Base-by-base conservation (phyloP, 2,329 filamentous ascomycete species). In the Epicoccum sorghinum region DNA sequence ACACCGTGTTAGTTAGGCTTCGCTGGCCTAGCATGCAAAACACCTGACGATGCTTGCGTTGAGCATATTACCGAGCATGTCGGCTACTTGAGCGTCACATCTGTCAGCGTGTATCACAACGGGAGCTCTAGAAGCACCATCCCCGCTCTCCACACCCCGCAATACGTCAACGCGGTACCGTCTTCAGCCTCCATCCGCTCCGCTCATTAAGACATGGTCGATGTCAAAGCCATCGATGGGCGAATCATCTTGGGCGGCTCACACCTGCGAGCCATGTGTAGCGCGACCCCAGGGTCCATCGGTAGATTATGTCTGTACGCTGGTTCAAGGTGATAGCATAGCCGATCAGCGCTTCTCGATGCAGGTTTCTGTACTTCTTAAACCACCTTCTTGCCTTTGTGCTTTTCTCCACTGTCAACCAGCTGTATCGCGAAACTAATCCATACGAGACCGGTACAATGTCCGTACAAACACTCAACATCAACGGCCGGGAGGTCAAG, bases 401-500 rank as follows among this genome's bases (percentile, higher is more conserved):
- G 9, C 6, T 35, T 18, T 9, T 7, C 8, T 8, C 4, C n/a
- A 18, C 10, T 18, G 14, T 24, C 18, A 14, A 9, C 1, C 7
- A 12, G n/a, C 10, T 27, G 6, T 13, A n/a, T 10, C 7, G 4
- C 5, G 14, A 24, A 2, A 30, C 14, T 6, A 33, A 44, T 13
- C 22, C 5, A 36, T 4, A 30, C 7, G 9, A 4, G 25, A 6
- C 7, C 14, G 25, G 2, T 24, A 40, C 7, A 13, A 55, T 55
- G 52, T 55, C 46, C 25, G 46, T 50, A 23, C 52, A 55, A 43
- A 46, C 52, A 7, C 42, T 55, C 14, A 50, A 42, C n/a, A 50
- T 55, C 41, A 56, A 56, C 8, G 53, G 47, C 22, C 47, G 53
- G 27, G 39, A 51, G 4, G 40, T 56, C 39, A 47, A 52, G 38